These are phyloP conservation scores for Diaporthe citriasiana DNA, from an alignment of 2,329 filamentous ascomycete species.

Conservation along the genomic window DNA sequence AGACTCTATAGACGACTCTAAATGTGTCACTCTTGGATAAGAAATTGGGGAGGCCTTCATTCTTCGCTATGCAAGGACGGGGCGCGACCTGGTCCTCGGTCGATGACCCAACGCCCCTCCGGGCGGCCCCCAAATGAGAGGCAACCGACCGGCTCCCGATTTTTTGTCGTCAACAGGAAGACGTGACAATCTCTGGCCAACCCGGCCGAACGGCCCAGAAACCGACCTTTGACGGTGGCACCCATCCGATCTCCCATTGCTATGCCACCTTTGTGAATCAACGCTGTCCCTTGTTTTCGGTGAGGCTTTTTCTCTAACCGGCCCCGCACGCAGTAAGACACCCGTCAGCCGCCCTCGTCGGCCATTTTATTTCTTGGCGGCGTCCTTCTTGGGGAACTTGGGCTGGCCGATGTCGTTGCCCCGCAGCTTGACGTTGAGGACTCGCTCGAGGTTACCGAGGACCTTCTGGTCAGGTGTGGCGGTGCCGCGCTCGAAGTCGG, in stretches of 20 bases:
- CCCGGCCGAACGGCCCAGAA: background rate
- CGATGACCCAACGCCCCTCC: conserved; percentile 16
- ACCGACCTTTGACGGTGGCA: background rate
- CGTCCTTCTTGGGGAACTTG: conserved; percentile 64
- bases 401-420: conserved; percentile 88
- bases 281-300: background rate
- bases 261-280: background rate
- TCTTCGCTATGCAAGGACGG: conserved; percentile 31
- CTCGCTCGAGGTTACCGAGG: conserved; percentile 81
- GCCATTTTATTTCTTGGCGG: conserved; percentile 47
- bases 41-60: conserved; percentile 17
- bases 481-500: conserved; percentile 86
- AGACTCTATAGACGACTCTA: conserved; percentile 40
- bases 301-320: background rate
- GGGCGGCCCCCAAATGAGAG: conserved; percentile 11
- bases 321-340: background rate
- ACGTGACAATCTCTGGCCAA: conserved; percentile 4
- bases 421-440: conserved; percentile 89
- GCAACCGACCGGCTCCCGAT: conserved; percentile 13
- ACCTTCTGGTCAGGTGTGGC: conserved; percentile 88
- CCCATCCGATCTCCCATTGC: background rate
- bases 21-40: conserved; percentile 32
- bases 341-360: background rate
- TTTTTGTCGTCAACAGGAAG: conserved; percentile 26
- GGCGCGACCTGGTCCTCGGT: conserved; percentile 21